phyloP scores from a whole-genome alignment of 2,329 filamentous ascomycete genomes.

The Verticillium longisporum region DNA sequence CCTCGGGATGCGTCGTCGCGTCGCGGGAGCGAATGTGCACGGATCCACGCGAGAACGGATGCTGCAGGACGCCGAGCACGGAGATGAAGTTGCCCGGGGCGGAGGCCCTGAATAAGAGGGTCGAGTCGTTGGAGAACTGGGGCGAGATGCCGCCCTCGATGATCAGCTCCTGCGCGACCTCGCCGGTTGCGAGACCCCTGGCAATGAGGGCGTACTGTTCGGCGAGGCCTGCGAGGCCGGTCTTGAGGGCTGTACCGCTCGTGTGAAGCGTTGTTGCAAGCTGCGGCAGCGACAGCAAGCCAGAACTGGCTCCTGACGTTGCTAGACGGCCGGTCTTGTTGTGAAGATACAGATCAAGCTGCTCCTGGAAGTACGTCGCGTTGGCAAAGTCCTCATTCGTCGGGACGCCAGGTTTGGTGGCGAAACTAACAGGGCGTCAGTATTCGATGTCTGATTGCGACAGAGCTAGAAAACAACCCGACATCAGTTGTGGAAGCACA shows the following conservation, averaged over 20 bases:
- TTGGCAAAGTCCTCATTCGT: slow-evolving; percentile 8
- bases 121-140: slow-evolving; percentile 6
- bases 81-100: slow-evolving; percentile 4
- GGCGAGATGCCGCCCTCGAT: slow-evolving; percentile 9
- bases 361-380: slow-evolving; percentile 6
- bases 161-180: slow-evolving; percentile 4
- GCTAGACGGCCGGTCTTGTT: slow-evolving; percentile 6
- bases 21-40: slow-evolving; percentile 7
- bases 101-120: slow-evolving; percentile 6
- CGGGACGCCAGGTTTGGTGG: slow-evolving; percentile 3
- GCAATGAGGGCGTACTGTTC: slow-evolving; percentile 6
- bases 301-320: slow-evolving; percentile 7
- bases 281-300: slow-evolving; percentile 5
- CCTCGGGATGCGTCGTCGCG: background rate
- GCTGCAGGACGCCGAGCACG: slow-evolving; percentile 6
- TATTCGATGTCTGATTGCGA: background rate
- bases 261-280: background rate
- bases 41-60: slow-evolving; percentile 6
- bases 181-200: slow-evolving; percentile 1
- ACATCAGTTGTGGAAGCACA: background rate
- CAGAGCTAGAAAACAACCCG: background rate
- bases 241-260: background rate
- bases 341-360: slow-evolving; percentile 6
- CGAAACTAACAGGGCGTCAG: slow-evolving; percentile 3
- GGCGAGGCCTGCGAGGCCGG: background rate